Percentiles rank a stretch among this genome's conserved stretches.
Evolutionary conservation across 495 filamentous ascomycete species (phyloP).

Genomic region (Neurospora sp.): DNA sequence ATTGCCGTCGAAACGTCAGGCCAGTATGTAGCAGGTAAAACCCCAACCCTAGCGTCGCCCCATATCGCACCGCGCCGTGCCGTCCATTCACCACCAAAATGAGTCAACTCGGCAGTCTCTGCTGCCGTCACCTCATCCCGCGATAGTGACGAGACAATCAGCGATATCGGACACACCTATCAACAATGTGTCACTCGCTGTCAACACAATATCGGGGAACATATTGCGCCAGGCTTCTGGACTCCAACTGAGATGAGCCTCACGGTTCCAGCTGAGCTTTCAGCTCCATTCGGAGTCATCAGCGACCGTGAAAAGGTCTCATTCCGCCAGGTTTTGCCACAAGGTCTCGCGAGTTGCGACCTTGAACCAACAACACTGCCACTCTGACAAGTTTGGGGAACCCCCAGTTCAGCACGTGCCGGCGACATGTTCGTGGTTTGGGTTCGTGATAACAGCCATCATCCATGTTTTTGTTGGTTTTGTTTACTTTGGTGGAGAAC

Average conservation of each 20-base stretch:
- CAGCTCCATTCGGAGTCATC: not conserved
- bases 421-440: too few species aligned
- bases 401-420: not conserved
- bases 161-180: not conserved
- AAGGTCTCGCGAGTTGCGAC: not conserved
- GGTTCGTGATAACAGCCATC: not conserved
- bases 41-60: not conserved
- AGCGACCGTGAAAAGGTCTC: not conserved
- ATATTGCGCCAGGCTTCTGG: not conserved
- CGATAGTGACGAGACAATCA: not conserved
- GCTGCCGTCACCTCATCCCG: not conserved
- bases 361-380: not conserved
- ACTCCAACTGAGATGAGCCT: not conserved
- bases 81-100: not conserved
- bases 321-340: not conserved
- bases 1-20: not conserved
- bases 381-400: not conserved
- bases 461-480: not conserved
- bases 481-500: not conserved
- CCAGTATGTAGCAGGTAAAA: not conserved
- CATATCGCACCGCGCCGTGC: not conserved
- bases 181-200: not conserved
- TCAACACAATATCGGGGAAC: not conserved
- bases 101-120: not conserved
- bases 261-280: not conserved